A percentile compares a stretch with the other conserved stretches of the same genome.
Conservation (phyloP, 2,329 filamentous ascomycete species). For the Madurella mycetomatis region DNA sequence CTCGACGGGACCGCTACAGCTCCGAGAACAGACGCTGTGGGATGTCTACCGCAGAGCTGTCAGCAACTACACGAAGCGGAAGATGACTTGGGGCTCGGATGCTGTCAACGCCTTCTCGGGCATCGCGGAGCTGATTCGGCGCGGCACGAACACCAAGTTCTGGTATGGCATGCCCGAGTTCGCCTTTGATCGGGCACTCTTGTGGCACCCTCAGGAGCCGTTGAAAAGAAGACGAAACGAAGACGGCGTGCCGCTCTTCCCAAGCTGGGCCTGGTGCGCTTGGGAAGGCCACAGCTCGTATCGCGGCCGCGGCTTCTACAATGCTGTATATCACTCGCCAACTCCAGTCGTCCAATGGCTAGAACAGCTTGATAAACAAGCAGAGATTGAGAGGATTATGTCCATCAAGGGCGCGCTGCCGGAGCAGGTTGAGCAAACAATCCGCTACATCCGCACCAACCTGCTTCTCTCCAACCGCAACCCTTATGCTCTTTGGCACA, state of each 20-base stretch:
- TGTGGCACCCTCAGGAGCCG: slow-evolving; percentile 11
- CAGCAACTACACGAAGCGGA: slow-evolving; percentile 10
- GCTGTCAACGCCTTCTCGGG: slow-evolving; percentile 12
- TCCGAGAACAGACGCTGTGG: slow-evolving; percentile 11
- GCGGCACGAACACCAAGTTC: slow-evolving; percentile 9
- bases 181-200: slow-evolving; percentile 11
- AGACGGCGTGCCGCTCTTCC: neutral
- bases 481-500: slow-evolving; percentile 1
- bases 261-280: slow-evolving; percentile 13
- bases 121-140: slow-evolving; percentile 8
- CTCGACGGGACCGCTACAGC: neutral
- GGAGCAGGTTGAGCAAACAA: neutral
- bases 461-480: neutral
- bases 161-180: slow-evolving; percentile 16
- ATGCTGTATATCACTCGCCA: neutral
- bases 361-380: neutral
- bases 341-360: slow-evolving; percentile 7
- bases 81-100: slow-evolving; percentile 14
- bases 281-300: slow-evolving; percentile 15
- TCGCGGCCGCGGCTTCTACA: slow-evolving; percentile 14
- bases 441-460: neutral
- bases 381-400: neutral
- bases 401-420: neutral
- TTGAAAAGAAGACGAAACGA: slow-evolving; percentile 3
- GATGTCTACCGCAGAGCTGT: slow-evolving; percentile 11